These are phyloP conservation scores for Mycena pura DNA, from an alignment of 768 basidiomycete genomes.

Conservation along the genomic window DNA sequence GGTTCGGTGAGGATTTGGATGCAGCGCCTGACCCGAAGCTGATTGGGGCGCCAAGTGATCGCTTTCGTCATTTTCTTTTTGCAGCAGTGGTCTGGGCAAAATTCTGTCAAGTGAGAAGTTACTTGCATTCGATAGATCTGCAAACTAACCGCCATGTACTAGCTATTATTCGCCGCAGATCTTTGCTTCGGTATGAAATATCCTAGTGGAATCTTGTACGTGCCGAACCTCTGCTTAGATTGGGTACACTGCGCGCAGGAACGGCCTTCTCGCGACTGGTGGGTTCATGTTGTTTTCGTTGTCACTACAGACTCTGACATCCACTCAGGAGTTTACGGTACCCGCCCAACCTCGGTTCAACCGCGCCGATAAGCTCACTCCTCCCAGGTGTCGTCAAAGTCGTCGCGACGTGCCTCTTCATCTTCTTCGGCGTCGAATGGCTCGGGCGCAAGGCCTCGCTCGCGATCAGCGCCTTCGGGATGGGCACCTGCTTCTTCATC, in stretches of 20 bases:
- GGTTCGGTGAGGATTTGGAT: conserved; percentile 57
- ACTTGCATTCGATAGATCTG: background rate
- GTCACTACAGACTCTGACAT: background rate
- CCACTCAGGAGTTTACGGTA: conserved; percentile 31
- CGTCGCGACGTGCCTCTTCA: conserved; percentile 67
- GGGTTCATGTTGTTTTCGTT: conserved; percentile 34
- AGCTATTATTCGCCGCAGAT: conserved; percentile 80
- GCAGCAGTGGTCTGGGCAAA: conserved; percentile 88
- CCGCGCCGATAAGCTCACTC: no score
- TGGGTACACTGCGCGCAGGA: conserved; percentile 64
- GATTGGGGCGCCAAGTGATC: conserved; percentile 54
- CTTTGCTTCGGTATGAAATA: conserved; percentile 60
- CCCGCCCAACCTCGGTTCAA: background rate
- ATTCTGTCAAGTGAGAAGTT: conserved; percentile 66
- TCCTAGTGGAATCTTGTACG: background rate
- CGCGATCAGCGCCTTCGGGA: conserved; percentile 76
- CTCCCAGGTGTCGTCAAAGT: conserved; percentile 59
- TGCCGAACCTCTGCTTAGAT: conserved; percentile 49
- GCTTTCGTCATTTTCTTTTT: conserved; percentile 81
- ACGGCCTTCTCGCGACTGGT: conserved; percentile 74
- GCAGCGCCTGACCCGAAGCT: background rate
- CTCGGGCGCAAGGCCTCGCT: conserved; percentile 75
- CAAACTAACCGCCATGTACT: background rate
- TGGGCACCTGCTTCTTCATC: conserved; percentile 84
- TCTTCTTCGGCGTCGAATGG: conserved; percentile 71